Percentiles rank a stretch among this genome's conserved stretches.
These are phyloP conservation scores for Kuraishia cidri DNA, from an alignment of 805 yeast species.

Conservation along the genomic window DNA sequence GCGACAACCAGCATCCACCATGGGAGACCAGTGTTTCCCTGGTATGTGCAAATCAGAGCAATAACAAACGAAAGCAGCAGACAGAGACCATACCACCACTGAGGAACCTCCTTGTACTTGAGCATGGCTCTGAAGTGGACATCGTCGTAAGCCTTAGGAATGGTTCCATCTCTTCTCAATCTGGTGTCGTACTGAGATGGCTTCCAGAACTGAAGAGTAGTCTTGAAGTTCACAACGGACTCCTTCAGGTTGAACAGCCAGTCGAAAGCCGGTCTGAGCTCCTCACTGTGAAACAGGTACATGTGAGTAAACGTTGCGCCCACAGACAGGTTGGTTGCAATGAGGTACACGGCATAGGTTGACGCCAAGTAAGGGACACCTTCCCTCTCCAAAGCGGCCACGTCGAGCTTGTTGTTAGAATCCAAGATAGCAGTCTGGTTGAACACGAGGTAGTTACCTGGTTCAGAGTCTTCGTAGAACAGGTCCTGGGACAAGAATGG, in stretches of 20 bases:
- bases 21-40: conserved; percentile 45
- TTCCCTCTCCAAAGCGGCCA: conserved; percentile 12
- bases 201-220: conserved; percentile 36
- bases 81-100: conserved; percentile 52
- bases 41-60: conserved; percentile 26
- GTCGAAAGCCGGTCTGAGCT: conserved; percentile 12
- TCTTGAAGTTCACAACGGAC: conserved; percentile 25
- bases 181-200: conserved; percentile 17
- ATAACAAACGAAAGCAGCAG: conserved; percentile 35
- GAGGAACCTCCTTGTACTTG: conserved; percentile 61
- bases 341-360: conserved; percentile 19
- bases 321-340: conserved; percentile 21
- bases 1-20: conserved; percentile 57
- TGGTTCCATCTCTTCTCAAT: conserved; percentile 11
- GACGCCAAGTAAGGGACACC: conserved; percentile 22
- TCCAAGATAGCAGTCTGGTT: conserved; percentile 19
- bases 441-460: conserved; percentile 15
- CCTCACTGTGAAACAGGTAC: conserved; percentile 17
- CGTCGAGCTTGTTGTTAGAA: conserved; percentile 11
- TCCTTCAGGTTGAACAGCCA: conserved; percentile 11
- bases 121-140: conserved; percentile 41
- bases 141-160: conserved; percentile 8
- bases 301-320: conserved; percentile 23
- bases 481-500: conserved; percentile 23
- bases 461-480: conserved; percentile 14